phyloP scores from a whole-genome alignment of 2,329 filamentous ascomycete species.

The Scytalidium sp. region DNA sequence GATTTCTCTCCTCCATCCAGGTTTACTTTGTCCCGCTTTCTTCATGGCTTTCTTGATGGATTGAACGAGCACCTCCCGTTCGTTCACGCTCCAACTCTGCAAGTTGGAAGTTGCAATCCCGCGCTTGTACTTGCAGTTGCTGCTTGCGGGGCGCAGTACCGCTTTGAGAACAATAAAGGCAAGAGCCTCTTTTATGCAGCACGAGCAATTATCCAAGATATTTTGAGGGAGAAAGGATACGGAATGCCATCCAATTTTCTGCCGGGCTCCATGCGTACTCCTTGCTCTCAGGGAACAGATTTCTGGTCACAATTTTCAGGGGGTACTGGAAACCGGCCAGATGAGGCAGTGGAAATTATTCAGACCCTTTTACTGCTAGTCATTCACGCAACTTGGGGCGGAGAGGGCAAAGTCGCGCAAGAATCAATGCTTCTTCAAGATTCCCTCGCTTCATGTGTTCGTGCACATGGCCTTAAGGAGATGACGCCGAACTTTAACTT shows the following conservation, averaged over 20 bases:
- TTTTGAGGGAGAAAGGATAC: background rate
- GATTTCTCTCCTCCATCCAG: constrained; percentile 68
- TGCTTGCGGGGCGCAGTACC: constrained; percentile 66
- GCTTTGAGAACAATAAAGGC: constrained; percentile 57
- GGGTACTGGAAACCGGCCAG: background rate
- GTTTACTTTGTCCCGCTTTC: constrained; percentile 64
- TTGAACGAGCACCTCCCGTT: constrained; percentile 61
- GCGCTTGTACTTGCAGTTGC: constrained; percentile 66
- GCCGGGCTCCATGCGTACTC: background rate
- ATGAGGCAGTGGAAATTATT: background rate
- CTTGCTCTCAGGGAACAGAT: background rate
- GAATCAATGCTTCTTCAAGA: constrained; percentile 59
- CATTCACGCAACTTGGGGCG: background rate
- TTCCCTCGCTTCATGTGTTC: constrained; percentile 53
- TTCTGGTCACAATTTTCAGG: background rate
- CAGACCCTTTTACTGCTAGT: background rate
- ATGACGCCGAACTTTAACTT: constrained; percentile 31
- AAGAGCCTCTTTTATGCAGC: constrained; percentile 61
- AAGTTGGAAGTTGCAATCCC: constrained; percentile 57
- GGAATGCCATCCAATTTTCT: background rate
- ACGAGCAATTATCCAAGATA: constrained; percentile 45
- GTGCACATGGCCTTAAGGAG: constrained; percentile 50
- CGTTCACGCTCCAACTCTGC: constrained; percentile 65
- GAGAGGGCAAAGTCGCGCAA: constrained; percentile 25
- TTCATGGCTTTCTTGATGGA: constrained; percentile 67